phyloP scores from a whole-genome alignment of 2,329 filamentous ascomycete genomes.

The Aspergillus fumigatiaffinis region DNA sequence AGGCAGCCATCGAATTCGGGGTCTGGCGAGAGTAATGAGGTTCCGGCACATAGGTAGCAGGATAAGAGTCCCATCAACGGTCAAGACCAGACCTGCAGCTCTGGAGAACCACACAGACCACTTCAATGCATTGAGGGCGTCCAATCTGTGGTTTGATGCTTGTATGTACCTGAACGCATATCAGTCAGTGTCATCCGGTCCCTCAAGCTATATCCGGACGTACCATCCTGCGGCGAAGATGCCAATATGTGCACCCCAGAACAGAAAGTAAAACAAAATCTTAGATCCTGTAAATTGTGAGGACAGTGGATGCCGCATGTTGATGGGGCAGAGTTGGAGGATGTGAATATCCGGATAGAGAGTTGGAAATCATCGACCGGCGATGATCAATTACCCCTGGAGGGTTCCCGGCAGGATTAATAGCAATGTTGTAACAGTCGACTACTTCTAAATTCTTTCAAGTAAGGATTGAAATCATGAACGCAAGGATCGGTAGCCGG shows the following conservation, averaged over 20 bases:
- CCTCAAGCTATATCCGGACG: conserved; percentile 26
- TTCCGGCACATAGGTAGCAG: conserved; percentile 93
- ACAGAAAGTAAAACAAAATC: conserved; percentile 73
- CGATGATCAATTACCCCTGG: conserved; percentile 16
- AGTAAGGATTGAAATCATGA: not conserved
- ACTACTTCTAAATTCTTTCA: not conserved
- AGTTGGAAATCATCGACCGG: conserved; percentile 20
- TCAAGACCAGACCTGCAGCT: conserved; percentile 82
- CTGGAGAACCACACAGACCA: conserved; percentile 96
- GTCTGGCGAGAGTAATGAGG: conserved; percentile 75
- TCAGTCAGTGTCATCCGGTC: conserved; percentile 17
- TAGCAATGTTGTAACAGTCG: not conserved
- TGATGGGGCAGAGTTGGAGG: conserved; percentile 37
- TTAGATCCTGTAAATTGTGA: conserved; percentile 67
- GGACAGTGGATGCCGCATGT: conserved; percentile 35
- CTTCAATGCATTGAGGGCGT: conserved; percentile 71
- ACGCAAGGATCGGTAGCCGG: not conserved
- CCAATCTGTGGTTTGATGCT: conserved; percentile 61
- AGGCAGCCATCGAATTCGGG: conserved; percentile 81
- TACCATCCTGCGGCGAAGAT: conserved; percentile 87
- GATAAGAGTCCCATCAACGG: conserved; percentile 81
- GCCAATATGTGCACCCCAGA: conserved; percentile 73
- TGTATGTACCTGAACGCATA: conserved; percentile 70
- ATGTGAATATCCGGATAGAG: conserved; percentile 2
- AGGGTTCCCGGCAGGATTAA: not conserved